Base-by-base conservation (phyloP, 2,329 filamentous ascomycete species). In the Ilyonectria robusta region DNA sequence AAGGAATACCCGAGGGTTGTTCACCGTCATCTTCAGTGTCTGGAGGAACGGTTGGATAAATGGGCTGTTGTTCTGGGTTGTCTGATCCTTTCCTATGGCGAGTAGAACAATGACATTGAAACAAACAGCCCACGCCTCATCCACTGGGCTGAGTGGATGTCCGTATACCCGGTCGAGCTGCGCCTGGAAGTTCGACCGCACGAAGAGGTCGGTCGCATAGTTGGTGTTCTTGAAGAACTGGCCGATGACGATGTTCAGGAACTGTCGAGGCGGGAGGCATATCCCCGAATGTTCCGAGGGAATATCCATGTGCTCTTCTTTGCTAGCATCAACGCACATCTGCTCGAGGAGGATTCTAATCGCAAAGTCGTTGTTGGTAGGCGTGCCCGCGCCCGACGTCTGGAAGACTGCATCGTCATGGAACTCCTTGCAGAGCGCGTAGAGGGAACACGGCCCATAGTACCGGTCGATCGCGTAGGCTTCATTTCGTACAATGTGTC, bases 51-150 rank as follows among this genome's bases (percentile, higher is more conserved):
- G 72, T 33, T 76, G 74, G 11, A 69, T 65, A 35, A 76, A 76
- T 1, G 75, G 72, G 15, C 68, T 76, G 29, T 71, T 71, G 19
- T 61, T 69, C 10, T 76, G 72, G 5, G 31, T 64, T 7, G 64
- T 67, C 4, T 73, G 67, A 11, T 74, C 74, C 21, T 72, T 76
- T 3, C 72, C 70, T 15, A 75, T 73, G 9, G 72, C 68, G 8
- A 76, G 57, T 9, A 76, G 65, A 21, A 75, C 70, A 19, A 76
- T 71, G 26, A 68, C 65, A 21, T 76, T 76, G 42, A 75, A 75
- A 29, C 74, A 76, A 0, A 76, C 58, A 11, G 72, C 74, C 74
- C 71, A 76, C 0, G 73, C 74, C 57, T 76, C 72, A 15, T 76
- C 74, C 2, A 46, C 64, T 6, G 71, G 70, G 3, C 58, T 58